Conservation (phyloP, 345 rosid species). For the Nephelium lappaceum region DNA sequence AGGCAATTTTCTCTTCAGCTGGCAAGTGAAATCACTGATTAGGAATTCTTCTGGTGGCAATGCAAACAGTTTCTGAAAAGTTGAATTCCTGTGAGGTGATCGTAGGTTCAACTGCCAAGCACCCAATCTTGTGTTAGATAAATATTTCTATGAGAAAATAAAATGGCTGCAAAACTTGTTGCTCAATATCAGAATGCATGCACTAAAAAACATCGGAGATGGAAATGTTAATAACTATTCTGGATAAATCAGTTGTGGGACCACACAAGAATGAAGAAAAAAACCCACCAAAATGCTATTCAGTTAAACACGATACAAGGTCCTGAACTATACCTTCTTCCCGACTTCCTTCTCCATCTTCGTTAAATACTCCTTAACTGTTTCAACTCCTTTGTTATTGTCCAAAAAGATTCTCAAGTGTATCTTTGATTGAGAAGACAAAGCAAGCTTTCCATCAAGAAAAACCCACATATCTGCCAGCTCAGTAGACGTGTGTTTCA, state of each 20-base stretch:
- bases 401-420: conserved; percentile 78
- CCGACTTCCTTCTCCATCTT: conserved; percentile 96
- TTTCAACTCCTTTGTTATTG: conserved; percentile 76
- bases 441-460: conserved; percentile 83
- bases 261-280: neutral
- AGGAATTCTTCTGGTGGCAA: conserved; percentile 92
- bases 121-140: conserved; percentile 21
- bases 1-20: conserved; percentile 82
- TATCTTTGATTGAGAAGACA: conserved; percentile 77
- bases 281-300: neutral
- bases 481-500: conserved; percentile 73
- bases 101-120: conserved; percentile 65
- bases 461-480: conserved; percentile 78
- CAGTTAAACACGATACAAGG: neutral
- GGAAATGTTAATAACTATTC: neutral
- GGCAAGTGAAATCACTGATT: conserved; percentile 74
- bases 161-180: neutral
- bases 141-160: neutral
- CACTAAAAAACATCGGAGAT: neutral
- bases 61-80: conserved; percentile 82
- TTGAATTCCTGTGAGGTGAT: conserved; percentile 76
- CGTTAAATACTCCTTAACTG: conserved; percentile 70
- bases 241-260: neutral
- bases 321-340: conserved; percentile 61
- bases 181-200: neutral